Evolutionary conservation across 2,329 filamentous ascomycete genomes (phyloP), one percentile per base, ranked within the genome.

Genomic region (Thelonectria olida): DNA sequence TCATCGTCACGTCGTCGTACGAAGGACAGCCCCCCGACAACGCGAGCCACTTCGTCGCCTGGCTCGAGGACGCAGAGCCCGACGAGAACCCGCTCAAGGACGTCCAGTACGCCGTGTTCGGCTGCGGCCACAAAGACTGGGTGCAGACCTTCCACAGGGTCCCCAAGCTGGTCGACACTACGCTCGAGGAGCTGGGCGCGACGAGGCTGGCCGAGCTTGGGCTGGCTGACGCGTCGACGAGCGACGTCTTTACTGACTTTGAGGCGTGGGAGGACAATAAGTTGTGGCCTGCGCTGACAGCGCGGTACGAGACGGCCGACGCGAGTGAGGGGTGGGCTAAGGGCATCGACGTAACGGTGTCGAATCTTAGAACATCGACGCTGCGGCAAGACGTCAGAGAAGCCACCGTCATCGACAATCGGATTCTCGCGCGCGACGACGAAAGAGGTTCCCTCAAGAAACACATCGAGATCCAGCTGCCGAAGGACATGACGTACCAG

Each of bases 21-120:
- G 90, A 93, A 68, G 91, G 91, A 1, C 82, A 91, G 59, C 88
- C 90, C 0, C 86, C 90, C 0, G 89, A 92, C 64, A 92, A 93
- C 62, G 91, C 90, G 0, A 82, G 79, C 0, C 82, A 86, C 42
- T 93, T 93, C 68, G 83, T 88, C 28, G 77, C 82, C 10, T 93
- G 90, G 90, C 73, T 92, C 2, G 80, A 87, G 66, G 78, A 70
- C 15, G 76, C 85, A 22, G 78, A 84, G 54, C 80, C 75, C 3
- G 77, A 83, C 4, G 79, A 83, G 51, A 72, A 56, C 15, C 47
- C 60, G 0, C 61, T 91, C 9, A 77, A 85, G 12, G 83, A 81
- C 7, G 83, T 89, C 1, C 79, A 83, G 2, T 93, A 88, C 71
- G 84, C 89, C 1, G 85, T 92, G 5, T 93, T 90, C 73, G 90